Evolutionary conservation across 306 rosid genomes (phyloP).

Genomic region (Sindora glabra): DNA sequence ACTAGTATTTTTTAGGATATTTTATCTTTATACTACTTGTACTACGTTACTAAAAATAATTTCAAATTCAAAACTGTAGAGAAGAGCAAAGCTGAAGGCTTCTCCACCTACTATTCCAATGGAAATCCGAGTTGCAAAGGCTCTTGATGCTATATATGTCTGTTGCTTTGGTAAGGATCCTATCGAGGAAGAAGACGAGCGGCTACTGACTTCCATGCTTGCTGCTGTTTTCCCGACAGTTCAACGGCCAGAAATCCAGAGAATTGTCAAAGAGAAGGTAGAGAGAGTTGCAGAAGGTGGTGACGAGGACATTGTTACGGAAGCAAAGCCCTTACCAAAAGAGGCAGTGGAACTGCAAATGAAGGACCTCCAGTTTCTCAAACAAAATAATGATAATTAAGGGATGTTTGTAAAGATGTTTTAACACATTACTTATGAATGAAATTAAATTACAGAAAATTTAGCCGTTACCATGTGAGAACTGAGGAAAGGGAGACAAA

Average conservation of each 20-base stretch:
- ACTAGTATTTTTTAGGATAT: no score
- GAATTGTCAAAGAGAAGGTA: conserved; percentile 50
- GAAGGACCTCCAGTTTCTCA: conserved; percentile 89
- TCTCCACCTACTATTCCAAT: conserved; percentile 45
- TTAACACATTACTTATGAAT: neutral
- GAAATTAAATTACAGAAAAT: neutral
- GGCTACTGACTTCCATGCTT: conserved; percentile 46
- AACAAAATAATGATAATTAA: conserved; percentile 49
- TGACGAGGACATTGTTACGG: conserved; percentile 27
- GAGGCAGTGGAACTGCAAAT: conserved; percentile 81
- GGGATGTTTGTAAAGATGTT: neutral
- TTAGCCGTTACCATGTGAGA: no score
- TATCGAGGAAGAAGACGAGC: conserved; percentile 59
- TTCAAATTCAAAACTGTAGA: conserved; percentile 29
- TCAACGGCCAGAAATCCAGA: conserved; percentile 41
- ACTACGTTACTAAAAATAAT: neutral
- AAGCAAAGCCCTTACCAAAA: conserved; percentile 49
- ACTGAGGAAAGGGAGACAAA: no score
- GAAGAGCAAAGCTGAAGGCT: conserved; percentile 55
- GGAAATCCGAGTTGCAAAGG: conserved; percentile 75
- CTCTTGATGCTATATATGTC: conserved; percentile 71
- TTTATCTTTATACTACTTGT: no score
- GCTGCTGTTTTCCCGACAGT: conserved; percentile 60
- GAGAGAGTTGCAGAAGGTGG: conserved; percentile 58
- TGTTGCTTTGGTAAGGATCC: conserved; percentile 72